Conservation (phyloP, 1,284 basidiomycete genomes). For the Pseudozyma tsukubaensis region DNA sequence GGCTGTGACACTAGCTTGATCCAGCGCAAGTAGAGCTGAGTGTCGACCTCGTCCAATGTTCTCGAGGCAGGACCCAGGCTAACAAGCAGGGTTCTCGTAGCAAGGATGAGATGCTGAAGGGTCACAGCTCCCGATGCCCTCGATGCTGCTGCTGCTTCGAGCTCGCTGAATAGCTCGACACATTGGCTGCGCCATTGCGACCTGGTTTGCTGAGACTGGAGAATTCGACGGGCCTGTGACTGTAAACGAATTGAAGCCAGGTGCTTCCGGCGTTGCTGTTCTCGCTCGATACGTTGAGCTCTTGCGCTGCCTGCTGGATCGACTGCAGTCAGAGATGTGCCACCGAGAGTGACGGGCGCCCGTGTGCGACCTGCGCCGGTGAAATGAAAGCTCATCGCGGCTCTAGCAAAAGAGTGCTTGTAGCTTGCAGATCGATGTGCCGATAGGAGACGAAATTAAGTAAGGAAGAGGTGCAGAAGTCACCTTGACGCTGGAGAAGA, state of each 20-base stretch:
- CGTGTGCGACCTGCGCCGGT: slow-evolving; percentile 42
- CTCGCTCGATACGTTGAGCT: slow-evolving; percentile 37
- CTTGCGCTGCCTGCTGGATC: slow-evolving; percentile 44
- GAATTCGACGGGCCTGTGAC: slow-evolving; percentile 32
- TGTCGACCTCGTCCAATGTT: slow-evolving; percentile 13
- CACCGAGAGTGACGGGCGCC: slow-evolving; percentile 45
- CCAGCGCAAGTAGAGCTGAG: slow-evolving; percentile 23
- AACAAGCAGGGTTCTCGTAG: slow-evolving; percentile 22
- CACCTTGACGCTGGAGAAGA: no score
- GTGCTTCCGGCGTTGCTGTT: slow-evolving; percentile 36
- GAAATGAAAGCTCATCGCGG: slow-evolving; percentile 52
- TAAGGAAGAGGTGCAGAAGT: slow-evolving; percentile 1
- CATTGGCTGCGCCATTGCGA: slow-evolving; percentile 16
- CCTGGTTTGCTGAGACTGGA: slow-evolving; percentile 21
- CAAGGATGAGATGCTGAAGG: slow-evolving; percentile 14
- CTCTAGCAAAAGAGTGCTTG: neutral
- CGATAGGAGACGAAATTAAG: neutral
- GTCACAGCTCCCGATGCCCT: neutral
- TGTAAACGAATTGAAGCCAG: slow-evolving; percentile 28
- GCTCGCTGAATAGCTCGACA: slow-evolving; percentile 9
- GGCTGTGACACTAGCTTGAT: slow-evolving; percentile 23
- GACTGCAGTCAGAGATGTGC: slow-evolving; percentile 26
- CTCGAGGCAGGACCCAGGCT: slow-evolving; percentile 30
- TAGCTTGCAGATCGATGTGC: no score
- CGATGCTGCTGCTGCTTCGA: slow-evolving; percentile 1